These are phyloP conservation scores for Besnoitia besnoiti DNA, from an alignment of 169 alveolate species.

Conservation along the genomic window DNA sequence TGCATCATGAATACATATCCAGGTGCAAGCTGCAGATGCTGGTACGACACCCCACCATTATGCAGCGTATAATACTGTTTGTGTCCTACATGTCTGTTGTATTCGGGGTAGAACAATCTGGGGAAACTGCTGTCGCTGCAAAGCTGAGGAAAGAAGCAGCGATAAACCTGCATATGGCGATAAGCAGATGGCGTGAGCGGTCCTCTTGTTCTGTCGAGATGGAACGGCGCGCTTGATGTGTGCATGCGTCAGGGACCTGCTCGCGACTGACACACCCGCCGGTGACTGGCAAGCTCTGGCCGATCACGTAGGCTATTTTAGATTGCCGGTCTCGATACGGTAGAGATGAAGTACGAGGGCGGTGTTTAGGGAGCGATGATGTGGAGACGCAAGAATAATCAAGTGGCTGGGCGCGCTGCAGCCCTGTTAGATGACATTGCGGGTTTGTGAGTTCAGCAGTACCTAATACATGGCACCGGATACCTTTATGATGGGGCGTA, in stretches of 20 bases:
- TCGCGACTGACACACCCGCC: background rate
- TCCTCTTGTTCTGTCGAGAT: background rate
- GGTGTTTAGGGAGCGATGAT: background rate
- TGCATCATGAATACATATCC: background rate
- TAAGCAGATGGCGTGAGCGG: constrained; percentile 59
- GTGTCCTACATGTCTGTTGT: background rate
- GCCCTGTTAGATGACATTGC: constrained; percentile 18
- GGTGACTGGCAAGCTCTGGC: constrained; percentile 27
- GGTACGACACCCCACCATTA: background rate
- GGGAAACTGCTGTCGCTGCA: constrained; percentile 51
- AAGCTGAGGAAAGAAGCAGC: constrained; percentile 64
- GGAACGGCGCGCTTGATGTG: background rate
- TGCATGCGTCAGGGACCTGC: constrained; percentile 5
- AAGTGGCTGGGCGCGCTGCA: constrained; percentile 28
- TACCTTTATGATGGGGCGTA: no score
- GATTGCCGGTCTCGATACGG: no score
- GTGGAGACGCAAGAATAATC: constrained; percentile 28
- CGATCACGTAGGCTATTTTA: constrained; percentile 13
- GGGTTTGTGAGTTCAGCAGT: background rate
- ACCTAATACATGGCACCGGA: no score
- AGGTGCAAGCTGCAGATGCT: background rate
- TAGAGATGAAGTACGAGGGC: no score
- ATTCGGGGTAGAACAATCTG: constrained; percentile 51
- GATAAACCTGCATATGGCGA: constrained; percentile 56
- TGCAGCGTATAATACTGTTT: no score